A percentile compares a stretch with the other conserved stretches of the same genome.
phyloP scores from a whole-genome alignment of 441 rosid species.

The Iberis amara region DNA sequence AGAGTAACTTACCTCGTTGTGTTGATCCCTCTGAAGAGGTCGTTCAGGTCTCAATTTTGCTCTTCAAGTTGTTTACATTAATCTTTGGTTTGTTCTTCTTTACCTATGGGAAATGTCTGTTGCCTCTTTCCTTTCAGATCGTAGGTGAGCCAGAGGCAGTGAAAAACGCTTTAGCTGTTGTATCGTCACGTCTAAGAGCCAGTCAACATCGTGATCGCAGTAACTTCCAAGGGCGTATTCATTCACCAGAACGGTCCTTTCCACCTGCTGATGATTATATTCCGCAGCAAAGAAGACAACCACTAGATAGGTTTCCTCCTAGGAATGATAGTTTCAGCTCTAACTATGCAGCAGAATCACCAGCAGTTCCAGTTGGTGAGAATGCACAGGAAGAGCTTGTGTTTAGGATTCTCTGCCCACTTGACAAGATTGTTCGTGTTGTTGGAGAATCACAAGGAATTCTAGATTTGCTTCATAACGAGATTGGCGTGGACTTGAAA shows the following conservation, averaged over 20 bases:
- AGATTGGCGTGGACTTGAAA: conserved; percentile 81
- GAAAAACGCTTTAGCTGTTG: conserved; percentile 65
- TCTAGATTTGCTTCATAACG: conserved; percentile 73
- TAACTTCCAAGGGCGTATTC: conserved; percentile 64
- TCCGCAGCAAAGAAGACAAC: conserved; percentile 52
- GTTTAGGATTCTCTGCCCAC: conserved; percentile 83
- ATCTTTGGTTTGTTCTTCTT: conserved; percentile 2
- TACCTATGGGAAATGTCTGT: conserved; percentile 12
- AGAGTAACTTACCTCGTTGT: conserved; percentile 77
- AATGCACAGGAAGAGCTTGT: conserved; percentile 66
- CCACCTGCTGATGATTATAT: conserved; percentile 73
- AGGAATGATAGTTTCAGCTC: conserved; percentile 49
- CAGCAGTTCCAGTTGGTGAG: conserved; percentile 44
- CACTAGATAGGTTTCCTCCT: conserved; percentile 47
- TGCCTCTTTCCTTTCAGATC: conserved; percentile 40
- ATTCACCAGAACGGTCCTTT: conserved; percentile 64
- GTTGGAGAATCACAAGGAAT: conserved; percentile 75
- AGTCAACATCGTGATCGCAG: conserved; percentile 93
- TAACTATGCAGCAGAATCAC: conserved; percentile 43
- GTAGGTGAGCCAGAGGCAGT: conserved; percentile 74
- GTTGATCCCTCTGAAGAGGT: conserved; percentile 78
- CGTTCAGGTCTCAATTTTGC: conserved; percentile 63
- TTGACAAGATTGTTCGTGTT: conserved; percentile 61
- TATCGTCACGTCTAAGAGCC: conserved; percentile 84
- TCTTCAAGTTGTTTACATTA: background rate